Evolutionary conservation across 106 monocot genomes (phyloP).

Genomic region (Dactylorhiza incarnata): DNA sequence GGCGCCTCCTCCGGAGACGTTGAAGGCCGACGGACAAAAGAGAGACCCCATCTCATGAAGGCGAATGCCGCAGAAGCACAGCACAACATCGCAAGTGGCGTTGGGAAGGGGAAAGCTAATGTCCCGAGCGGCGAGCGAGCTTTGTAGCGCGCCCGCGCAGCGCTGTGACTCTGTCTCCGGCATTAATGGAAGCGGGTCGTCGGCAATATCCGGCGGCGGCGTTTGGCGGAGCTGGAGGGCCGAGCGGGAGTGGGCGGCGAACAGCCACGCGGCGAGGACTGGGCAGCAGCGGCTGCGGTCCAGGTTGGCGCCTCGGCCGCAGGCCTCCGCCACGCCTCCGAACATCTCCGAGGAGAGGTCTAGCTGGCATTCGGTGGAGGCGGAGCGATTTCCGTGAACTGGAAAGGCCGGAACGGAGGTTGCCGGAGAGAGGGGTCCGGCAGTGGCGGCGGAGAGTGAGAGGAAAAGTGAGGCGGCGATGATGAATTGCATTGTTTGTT

Average conservation of each 20-base stretch:
- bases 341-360: slow-evolving; percentile 96
- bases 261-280: slow-evolving; percentile 96
- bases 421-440: slow-evolving; percentile 3
- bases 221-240: slow-evolving; percentile 35
- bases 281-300: slow-evolving; percentile 94
- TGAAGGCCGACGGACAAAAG: slow-evolving; percentile 71
- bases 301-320: slow-evolving; percentile 37
- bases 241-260: slow-evolving; percentile 74
- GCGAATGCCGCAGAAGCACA: slow-evolving; percentile 94
- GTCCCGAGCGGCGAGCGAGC: slow-evolving; percentile 39
- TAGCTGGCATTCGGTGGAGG: slow-evolving; percentile 46
- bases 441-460: neutral
- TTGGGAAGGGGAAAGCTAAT: slow-evolving; percentile 57
- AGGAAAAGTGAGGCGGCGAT: neutral
- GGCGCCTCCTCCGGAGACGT: slow-evolving; percentile 15
- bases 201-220: neutral
- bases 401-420: slow-evolving; percentile 58
- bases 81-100: slow-evolving; percentile 72
- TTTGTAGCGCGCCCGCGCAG: slow-evolving; percentile 76
- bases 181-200: slow-evolving; percentile 38
- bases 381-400: slow-evolving; percentile 34
- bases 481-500: neutral
- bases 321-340: slow-evolving; percentile 79
- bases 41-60: slow-evolving; percentile 88
- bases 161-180: slow-evolving; percentile 82